Evolutionary conservation across 1,139 yeast genomes (phyloP), one percentile per base, ranked within the genome.

Genomic region (Diutina siamensis): DNA sequence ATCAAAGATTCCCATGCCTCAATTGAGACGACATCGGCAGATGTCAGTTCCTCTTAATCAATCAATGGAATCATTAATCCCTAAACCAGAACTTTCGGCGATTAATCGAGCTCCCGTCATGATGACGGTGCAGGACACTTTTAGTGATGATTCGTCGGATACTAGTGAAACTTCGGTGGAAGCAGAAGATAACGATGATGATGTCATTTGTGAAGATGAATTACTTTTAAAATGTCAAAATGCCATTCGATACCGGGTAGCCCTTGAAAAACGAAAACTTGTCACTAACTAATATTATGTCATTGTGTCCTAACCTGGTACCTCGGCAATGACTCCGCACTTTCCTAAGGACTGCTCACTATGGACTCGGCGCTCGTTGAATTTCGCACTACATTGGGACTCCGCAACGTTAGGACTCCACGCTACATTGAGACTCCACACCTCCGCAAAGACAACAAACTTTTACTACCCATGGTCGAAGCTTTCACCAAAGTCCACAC

Each of bases 241-340:
- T 48, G 3, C 52, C 48, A 40, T 51, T 50, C 44, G 50, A 48
- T 44, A 49, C 52, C 19, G 55, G 55, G 27, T 63, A 62, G 48
- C 55, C 62, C 34, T 58, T 60, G 46, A 67, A 63, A 2, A 57
- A 55, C 35, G 59, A 55, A 10, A 45, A 49, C 13, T 48, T 5
- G 28, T 25, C 10, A 5, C 28, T n/a, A n/a, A n/a, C n/a, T n/a
- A n/a, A n/a, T n/a, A n/a, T n/a, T n/a, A n/a, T n/a, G n/a, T n/a
- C n/a, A n/a, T n/a, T n/a, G n/a, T n/a, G n/a, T n/a, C n/a, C n/a
- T n/a, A n/a, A n/a, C n/a, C n/a, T n/a, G n/a, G n/a, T n/a, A n/a
- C n/a, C n/a, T n/a, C n/a, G n/a, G n/a, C n/a, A n/a, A n/a, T n/a
- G n/a, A n/a, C n/a, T n/a, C n/a, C n/a, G n/a, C n/a, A n/a, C n/a